Evolutionary conservation across 495 filamentous ascomycete genomes (phyloP).

Genomic region (Penicillium ucsense): DNA sequence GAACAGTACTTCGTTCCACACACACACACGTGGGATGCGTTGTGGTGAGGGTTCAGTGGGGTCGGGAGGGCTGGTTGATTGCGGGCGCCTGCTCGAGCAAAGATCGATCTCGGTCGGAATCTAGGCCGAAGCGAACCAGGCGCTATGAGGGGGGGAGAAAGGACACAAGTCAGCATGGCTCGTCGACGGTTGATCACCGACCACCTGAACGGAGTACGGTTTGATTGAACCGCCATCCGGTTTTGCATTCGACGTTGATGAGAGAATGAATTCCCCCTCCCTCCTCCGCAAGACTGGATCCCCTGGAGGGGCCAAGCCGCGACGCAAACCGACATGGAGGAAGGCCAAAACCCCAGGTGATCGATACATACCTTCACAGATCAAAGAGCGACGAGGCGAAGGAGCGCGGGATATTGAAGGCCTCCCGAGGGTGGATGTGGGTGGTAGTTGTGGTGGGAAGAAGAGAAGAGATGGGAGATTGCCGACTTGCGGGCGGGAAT

Average conservation of each 20-base stretch:
- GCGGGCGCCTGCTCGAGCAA: not conserved
- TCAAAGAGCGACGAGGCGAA: conserved; percentile 24
- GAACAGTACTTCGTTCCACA: conserved; percentile 11
- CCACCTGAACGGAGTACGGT: too few species aligned
- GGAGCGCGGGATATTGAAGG: conserved; percentile 2
- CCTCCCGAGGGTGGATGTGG: conserved; percentile 13
- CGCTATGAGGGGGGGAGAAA: conserved; percentile 14
- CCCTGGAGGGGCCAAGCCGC: not conserved
- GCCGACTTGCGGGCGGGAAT: conserved; percentile 6
- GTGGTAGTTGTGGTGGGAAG: conserved; percentile 6
- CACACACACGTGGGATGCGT: conserved; percentile 7
- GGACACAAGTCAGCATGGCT: too few species aligned
- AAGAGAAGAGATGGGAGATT: conserved; percentile 3
- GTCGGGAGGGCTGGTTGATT: not conserved
- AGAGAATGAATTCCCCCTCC: too few species aligned
- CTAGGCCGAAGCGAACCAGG: conserved; percentile 22
- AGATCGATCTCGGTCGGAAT: conserved; percentile 3
- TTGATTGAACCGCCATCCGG: too few species aligned
- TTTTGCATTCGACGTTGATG: too few species aligned
- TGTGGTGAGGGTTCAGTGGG: conserved; percentile 1
- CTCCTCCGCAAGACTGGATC: not conserved
- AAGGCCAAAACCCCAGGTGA: not conserved
- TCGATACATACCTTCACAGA: conserved; percentile 16
- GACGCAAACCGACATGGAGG: not conserved
- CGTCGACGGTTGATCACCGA: too few species aligned